Conservation (phyloP, 2,329 filamentous ascomycete genomes). For the Aureobasidium sp. region DNA sequence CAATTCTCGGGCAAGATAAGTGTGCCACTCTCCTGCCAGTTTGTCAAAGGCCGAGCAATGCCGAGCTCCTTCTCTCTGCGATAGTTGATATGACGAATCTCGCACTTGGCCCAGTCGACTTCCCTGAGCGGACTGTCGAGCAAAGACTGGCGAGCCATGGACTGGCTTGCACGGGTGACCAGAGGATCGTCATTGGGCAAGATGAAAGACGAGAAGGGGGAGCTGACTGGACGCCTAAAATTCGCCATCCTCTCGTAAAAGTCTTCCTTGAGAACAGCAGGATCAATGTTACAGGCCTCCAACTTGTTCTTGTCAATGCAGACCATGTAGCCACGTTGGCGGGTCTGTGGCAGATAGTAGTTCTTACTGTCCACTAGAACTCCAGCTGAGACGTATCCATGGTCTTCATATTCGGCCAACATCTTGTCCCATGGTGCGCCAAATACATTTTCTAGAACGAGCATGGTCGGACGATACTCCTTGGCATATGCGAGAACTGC, state of each 20-base stretch:
- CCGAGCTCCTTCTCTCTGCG: constrained; percentile 48
- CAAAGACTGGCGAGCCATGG: constrained; percentile 35
- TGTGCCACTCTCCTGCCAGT: constrained; percentile 50
- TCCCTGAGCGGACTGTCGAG: constrained; percentile 20
- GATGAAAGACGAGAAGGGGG: constrained; percentile 56
- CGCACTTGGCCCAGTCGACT: constrained; percentile 50
- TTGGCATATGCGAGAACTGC: constrained; percentile 53
- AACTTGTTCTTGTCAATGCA: constrained; percentile 26
- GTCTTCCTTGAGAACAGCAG: background rate
- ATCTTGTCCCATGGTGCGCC: constrained; percentile 52
- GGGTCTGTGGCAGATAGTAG: constrained; percentile 61
- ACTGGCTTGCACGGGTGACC: constrained; percentile 45
- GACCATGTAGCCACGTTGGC: constrained; percentile 40
- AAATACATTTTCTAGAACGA: constrained; percentile 66
- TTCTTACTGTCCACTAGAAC: constrained; percentile 59
- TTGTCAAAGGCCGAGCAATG: constrained; percentile 49
- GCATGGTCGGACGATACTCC: constrained; percentile 51
- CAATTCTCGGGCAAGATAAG: constrained; percentile 50
- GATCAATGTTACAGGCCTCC: background rate
- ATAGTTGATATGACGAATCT: constrained; percentile 51
- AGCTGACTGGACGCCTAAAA: constrained; percentile 53
- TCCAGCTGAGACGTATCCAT: constrained; percentile 50
- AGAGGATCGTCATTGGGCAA: constrained; percentile 48
- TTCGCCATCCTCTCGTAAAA: constrained; percentile 36
- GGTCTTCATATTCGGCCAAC: constrained; percentile 35